Base-by-base conservation (phyloP, 169 alveolate genomes). In the Cytauxzoon felis region DNA sequence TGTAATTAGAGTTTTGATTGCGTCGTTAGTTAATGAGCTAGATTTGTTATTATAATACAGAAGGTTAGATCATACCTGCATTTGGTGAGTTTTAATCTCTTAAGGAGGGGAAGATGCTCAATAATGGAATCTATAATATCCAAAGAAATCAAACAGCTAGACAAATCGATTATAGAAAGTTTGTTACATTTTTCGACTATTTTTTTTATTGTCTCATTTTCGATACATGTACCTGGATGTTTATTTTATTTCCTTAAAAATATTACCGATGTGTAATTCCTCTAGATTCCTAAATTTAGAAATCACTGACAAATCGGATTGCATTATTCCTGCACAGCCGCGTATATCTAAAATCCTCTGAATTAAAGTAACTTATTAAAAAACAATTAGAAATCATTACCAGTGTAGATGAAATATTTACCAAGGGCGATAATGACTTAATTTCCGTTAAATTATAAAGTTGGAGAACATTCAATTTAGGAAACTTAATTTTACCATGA, bases 301-400 rank as follows among this genome's bases (percentile, higher is more conserved):
- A 40, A 56, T 41, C n/a, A 29, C 38, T 5, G 18, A 27, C 61
- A 56, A 72, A 26, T 72, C 82, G 11, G 18, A 49, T 21, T 47
- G 33, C 4, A 62, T 60, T 32, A 72, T 61, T 6, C 32, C 73
- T 24, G 42, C 63, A 34, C 82, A 72, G 5, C 82, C 82, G 9
- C 78, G 51, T 27, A 72, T 29, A 38, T 72, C 82, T 41, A 72
- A 47, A 21, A 32, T 62, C 38, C 32, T 56, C 66, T 56, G n/a
- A 7, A 19, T 27, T 36, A 2, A 1, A 3, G n/a, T n/a, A n/a
- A n/a, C n/a, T n/a, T n/a, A 38, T 18, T 0, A 11, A 9, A 60
- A 34, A 16, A n/a, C 16, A 56, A 16, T 4, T n/a, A 8, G 60
- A 5, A 38, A 13, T 13, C 13, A 13, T 16, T 56, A 56, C 66